Percentiles rank a stretch among this genome's conserved stretches.
Conservation (phyloP, 2,329 filamentous ascomycete species). For the Ceratocystis diversiconidia region DNA sequence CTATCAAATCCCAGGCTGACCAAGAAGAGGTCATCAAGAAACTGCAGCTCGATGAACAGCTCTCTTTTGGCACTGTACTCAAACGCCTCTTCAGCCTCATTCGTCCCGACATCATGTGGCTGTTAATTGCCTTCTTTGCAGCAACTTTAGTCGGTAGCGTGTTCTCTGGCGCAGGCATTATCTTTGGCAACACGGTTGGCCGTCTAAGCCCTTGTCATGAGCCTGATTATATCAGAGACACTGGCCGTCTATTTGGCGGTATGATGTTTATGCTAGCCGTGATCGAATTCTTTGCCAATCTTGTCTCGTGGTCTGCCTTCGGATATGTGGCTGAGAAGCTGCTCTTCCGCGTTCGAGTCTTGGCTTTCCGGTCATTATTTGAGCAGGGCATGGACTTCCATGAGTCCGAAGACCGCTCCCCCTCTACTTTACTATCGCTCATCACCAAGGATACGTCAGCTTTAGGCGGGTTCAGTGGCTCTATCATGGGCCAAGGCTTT, state of each 20-base stretch:
- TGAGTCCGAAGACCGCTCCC: constrained; percentile 47
- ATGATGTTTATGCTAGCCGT: constrained; percentile 42
- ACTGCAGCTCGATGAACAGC: constrained; percentile 29
- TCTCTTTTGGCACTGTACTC: constrained; percentile 29
- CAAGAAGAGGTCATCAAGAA: constrained; percentile 25
- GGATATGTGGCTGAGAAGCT: constrained; percentile 43
- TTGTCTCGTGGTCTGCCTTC: constrained; percentile 40
- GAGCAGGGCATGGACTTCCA: constrained; percentile 59
- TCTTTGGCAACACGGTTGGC: constrained; percentile 31
- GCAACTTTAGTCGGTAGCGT: constrained; percentile 41
- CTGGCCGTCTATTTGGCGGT: constrained; percentile 36
- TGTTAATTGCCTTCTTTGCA: constrained; percentile 30
- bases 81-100: constrained; percentile 28
- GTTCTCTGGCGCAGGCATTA: constrained; percentile 40
- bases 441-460: constrained; percentile 57
- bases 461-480: constrained; percentile 54
- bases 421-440: constrained; percentile 47
- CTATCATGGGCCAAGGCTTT: constrained; percentile 54
- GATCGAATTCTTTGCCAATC: constrained; percentile 37
- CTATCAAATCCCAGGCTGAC: constrained; percentile 23
- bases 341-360: constrained; percentile 46
- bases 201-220: constrained; percentile 35
- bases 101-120: constrained; percentile 28
- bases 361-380: constrained; percentile 51
- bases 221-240: constrained; percentile 26